These are phyloP conservation scores for Ascochyta clinopodiicola DNA, from an alignment of 2,329 filamentous ascomycete genomes.

Conservation along the genomic window DNA sequence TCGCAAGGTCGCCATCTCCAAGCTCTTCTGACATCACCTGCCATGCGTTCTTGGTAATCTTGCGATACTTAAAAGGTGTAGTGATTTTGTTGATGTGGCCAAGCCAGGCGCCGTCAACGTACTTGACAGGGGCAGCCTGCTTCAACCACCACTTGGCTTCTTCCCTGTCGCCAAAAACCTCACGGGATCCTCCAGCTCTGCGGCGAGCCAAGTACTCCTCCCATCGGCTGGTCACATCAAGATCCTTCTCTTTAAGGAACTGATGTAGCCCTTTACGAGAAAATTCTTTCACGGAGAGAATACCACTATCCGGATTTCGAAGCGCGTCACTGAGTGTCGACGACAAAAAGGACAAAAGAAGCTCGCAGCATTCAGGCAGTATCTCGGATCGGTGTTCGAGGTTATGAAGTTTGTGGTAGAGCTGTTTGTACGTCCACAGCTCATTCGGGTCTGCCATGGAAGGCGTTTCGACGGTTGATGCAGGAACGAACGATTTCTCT, in stretches of 20 bases:
- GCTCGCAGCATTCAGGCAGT: slow-evolving; percentile 40
- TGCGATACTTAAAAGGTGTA: slow-evolving; percentile 51
- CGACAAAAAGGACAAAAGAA: slow-evolving; percentile 47
- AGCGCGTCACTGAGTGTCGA: slow-evolving; percentile 38
- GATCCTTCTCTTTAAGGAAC: slow-evolving; percentile 46
- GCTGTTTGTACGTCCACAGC: slow-evolving; percentile 34
- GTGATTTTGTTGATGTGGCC: slow-evolving; percentile 54
- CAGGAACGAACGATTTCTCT: not conserved
- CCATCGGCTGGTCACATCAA: slow-evolving; percentile 40
- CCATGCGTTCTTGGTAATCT: slow-evolving; percentile 55
- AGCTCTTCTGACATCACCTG: slow-evolving; percentile 59
- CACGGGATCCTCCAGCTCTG: slow-evolving; percentile 41
- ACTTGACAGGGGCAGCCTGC: slow-evolving; percentile 53
- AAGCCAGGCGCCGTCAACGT: slow-evolving; percentile 59
- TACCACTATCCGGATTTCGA: slow-evolving; percentile 25
- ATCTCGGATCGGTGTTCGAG: slow-evolving; percentile 48
- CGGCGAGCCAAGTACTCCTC: slow-evolving; percentile 46
- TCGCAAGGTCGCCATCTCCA: slow-evolving; percentile 56
- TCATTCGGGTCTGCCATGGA: slow-evolving; percentile 1
- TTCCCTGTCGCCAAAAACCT: slow-evolving; percentile 46
- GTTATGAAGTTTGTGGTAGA: slow-evolving; percentile 53
- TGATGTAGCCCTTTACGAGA: slow-evolving; percentile 25
- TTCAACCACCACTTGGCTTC: slow-evolving; percentile 52
- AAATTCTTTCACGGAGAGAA: slow-evolving; percentile 44
- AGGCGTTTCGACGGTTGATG: not conserved